Evolutionary conservation across 1,284 basidiomycete genomes (phyloP).

Genomic region (Apiotrichum gamsii): DNA sequence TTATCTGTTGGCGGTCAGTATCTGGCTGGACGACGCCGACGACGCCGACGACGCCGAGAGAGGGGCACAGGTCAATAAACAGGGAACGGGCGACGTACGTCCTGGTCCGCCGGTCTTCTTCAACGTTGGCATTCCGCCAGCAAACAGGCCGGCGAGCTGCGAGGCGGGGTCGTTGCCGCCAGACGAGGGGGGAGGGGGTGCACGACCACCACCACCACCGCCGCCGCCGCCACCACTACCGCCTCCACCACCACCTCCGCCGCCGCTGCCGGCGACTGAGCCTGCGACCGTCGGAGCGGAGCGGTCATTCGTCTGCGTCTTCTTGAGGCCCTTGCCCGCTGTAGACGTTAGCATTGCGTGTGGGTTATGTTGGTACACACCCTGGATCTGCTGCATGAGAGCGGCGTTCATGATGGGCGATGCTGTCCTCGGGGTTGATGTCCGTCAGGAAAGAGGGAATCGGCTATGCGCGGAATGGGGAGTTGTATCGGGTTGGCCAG

Average conservation of each 20-base stretch:
- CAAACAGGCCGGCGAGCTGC: conserved; percentile 76
- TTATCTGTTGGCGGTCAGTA: conserved; percentile 12
- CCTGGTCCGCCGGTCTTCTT: conserved; percentile 67
- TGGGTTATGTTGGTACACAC: too few relatives aligned
- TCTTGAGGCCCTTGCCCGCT: conserved; percentile 71
- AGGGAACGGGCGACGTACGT: conserved; percentile 2
- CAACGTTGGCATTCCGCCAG: conserved; percentile 82
- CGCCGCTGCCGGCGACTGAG: conserved; percentile 45
- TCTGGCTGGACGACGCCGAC: too few relatives aligned
- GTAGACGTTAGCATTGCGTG: too few relatives aligned
- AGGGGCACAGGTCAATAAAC: too few relatives aligned
- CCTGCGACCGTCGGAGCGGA: conserved; percentile 63
- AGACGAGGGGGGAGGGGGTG: conserved; percentile 13
- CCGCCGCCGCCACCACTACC: conserved; percentile 45
- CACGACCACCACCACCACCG: conserved; percentile 12
- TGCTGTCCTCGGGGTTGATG: too few relatives aligned
- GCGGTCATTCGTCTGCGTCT: conserved; percentile 72
- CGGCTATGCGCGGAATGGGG: too few relatives aligned
- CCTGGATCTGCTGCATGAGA: conserved; percentile 40
- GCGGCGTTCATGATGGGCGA: conserved; percentile 39
- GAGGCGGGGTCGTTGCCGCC: conserved; percentile 49
- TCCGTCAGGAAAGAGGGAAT: too few relatives aligned
- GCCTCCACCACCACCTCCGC: conserved; percentile 51
- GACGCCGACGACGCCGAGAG: too few relatives aligned
- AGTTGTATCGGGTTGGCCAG: too few relatives aligned